These are phyloP conservation scores for Paramarasmius palmivorus DNA, from an alignment of 1,284 basidiomycete genomes.

Conservation along the genomic window DNA sequence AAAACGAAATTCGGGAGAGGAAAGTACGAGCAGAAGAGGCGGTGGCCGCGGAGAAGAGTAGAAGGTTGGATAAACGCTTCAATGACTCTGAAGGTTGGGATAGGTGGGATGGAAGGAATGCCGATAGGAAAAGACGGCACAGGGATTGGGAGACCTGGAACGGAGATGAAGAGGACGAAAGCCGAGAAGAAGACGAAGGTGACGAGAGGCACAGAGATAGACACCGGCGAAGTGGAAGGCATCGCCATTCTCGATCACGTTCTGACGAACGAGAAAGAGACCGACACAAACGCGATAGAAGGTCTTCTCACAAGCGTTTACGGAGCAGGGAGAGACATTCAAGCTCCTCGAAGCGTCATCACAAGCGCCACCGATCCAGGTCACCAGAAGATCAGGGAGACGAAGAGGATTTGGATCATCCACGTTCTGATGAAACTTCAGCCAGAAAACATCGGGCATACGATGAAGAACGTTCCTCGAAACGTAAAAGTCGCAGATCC, in stretches of 20 bases:
- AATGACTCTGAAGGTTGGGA: slow-evolving; percentile 41
- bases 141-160: slow-evolving; percentile 44
- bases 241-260: slow-evolving; percentile 12
- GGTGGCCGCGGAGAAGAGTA: slow-evolving; percentile 48
- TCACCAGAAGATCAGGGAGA: neutral
- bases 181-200: slow-evolving; percentile 21
- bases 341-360: slow-evolving; percentile 3
- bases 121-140: slow-evolving; percentile 43
- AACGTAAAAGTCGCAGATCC: slow-evolving; percentile 13
- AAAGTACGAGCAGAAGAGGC: slow-evolving; percentile 70
- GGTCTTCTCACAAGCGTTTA: neutral
- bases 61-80: slow-evolving; percentile 43
- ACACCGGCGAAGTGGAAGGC: slow-evolving; percentile 23
- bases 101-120: slow-evolving; percentile 47
- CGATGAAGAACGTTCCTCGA: slow-evolving; percentile 17
- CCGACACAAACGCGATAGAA: neutral
- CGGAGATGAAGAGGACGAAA: slow-evolving; percentile 31
- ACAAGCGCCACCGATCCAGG: slow-evolving; percentile 14
- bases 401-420: neutral
- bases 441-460: slow-evolving; percentile 9
- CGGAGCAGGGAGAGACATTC: neutral
- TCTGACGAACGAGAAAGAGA: slow-evolving; percentile 2
- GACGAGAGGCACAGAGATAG: neutral
- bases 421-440: neutral
- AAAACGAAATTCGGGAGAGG: slow-evolving; percentile 61